phyloP scores from a whole-genome alignment of 2,329 filamentous ascomycete species.

The Beauveria australis region DNA sequence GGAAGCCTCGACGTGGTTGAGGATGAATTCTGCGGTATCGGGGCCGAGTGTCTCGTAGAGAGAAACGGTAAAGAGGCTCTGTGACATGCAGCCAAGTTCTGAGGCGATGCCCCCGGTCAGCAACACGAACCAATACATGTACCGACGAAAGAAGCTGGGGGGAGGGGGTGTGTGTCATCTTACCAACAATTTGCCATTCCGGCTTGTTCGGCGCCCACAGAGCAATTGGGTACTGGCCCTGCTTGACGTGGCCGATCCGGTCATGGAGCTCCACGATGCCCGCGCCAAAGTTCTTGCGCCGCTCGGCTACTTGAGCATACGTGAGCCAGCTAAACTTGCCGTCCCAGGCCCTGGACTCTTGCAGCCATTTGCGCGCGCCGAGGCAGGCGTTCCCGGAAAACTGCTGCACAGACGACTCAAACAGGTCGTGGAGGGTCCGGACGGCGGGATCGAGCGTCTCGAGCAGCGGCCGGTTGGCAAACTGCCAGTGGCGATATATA shows the following conservation, averaged over 20 bases:
- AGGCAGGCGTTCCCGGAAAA: conserved; percentile 60
- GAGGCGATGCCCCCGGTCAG: background rate
- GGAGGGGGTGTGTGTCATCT: conserved; percentile 16
- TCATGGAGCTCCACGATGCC: conserved; percentile 71
- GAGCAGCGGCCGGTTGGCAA: conserved; percentile 60
- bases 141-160: no score
- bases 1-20: conserved; percentile 74
- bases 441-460: conserved; percentile 58
- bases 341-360: conserved; percentile 57
- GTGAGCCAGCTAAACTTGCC: conserved; percentile 69
- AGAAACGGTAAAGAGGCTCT: conserved; percentile 81
- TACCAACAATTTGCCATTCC: conserved; percentile 74
- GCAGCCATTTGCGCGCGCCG: conserved; percentile 67
- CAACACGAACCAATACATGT: background rate
- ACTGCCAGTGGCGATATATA: conserved; percentile 78
- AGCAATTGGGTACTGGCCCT: conserved; percentile 62
- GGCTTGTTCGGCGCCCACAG: conserved; percentile 83
- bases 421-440: conserved; percentile 64
- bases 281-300: conserved; percentile 69
- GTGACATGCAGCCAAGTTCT: conserved; percentile 83
- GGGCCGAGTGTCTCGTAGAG: conserved; percentile 94
- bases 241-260: conserved; percentile 52
- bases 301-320: conserved; percentile 63
- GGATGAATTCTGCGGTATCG: conserved; percentile 87
- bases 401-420: conserved; percentile 55